Conservation (phyloP, 306 rosid species). For the Rubus idaeus region DNA sequence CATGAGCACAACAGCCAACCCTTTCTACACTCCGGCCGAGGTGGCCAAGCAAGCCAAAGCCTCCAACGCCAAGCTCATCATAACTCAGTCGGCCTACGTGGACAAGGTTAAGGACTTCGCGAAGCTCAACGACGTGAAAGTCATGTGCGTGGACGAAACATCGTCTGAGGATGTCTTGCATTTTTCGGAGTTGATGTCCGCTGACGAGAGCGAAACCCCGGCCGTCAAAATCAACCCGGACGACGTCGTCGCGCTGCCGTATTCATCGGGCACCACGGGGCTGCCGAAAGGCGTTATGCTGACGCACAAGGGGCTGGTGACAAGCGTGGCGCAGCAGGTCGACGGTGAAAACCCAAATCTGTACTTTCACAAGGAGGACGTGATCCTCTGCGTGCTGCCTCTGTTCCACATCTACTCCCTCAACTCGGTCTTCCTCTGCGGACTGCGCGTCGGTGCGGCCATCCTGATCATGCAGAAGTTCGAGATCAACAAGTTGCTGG, state of each 20-base stretch:
- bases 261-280: conserved; percentile 80
- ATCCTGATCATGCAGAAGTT: conserved; percentile 60
- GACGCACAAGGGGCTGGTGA: conserved; percentile 63
- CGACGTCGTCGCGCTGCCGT: conserved; percentile 77
- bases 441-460: conserved; percentile 72
- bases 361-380: conserved; percentile 50
- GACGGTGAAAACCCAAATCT: conserved; percentile 76
- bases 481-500: conserved; percentile 46
- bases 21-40: conserved; percentile 60
- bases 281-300: conserved; percentile 75
- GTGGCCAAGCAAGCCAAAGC: conserved; percentile 54
- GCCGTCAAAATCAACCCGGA: conserved; percentile 53
- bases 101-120: conserved; percentile 49
- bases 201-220: conserved; percentile 49
- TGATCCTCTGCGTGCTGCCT: conserved; percentile 73
- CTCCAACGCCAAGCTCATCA: conserved; percentile 45
- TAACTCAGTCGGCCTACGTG: conserved; percentile 42
- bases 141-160: conserved; percentile 39
- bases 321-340: conserved; percentile 67
- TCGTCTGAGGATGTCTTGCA: conserved; percentile 1
- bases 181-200: conserved; percentile 35
- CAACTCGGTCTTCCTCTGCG: conserved; percentile 58
- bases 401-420: conserved; percentile 80
- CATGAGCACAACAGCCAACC: conserved; percentile 58
- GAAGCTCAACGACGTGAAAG: conserved; percentile 2